Base-by-base conservation (phyloP, 352 stramenopile genomes). In the Aphanomyces stellatus region DNA sequence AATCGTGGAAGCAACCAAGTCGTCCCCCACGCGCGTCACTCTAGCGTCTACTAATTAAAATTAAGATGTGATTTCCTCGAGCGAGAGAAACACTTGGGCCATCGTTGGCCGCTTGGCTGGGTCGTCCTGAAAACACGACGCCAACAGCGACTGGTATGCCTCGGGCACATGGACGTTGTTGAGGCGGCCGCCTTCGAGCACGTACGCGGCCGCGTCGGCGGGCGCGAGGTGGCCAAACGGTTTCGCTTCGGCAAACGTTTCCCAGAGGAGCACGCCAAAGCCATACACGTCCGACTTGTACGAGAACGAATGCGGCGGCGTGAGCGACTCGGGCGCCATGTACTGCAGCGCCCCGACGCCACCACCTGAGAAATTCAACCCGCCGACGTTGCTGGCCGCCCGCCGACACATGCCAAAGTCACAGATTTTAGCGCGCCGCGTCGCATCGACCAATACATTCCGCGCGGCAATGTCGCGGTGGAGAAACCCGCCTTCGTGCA, bases 261-360 rank as follows among this genome's bases (percentile, higher is more conserved):
- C 84, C 79, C 81, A 93, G 79, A 91, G 88, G 22, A 93, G 71
- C 37, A 93, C 82, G 46, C 84, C 84, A 73, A 91, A 93, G 78
- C 89, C 88, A 73, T 87, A 93, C 69, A 82, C 75, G 60, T 93
- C 84, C 15, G 82, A 90, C 42, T 87, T 71, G 69, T 81, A 88
- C 35, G 84, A 93, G 48, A 91, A 91, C 51, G 77, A 66, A 42
- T 91, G 80, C 22, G 84, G 82, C 31, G 81, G 81, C 59, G 87
- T 75, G 4, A 93, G 72, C 5, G 84, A 93, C 71, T 93, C 84
- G 6, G 84, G 84, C 0, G 84, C 84, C 84, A 93, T 91, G 70
- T 90, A 93, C 79, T 90, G 88, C 51, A 93, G 76, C n/a, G 84
- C 82, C 0, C 82, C 82, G 10, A 90, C 77, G 1, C 77, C 74